Evolutionary conservation across 306 rosid species (phyloP).

Genomic region (Prunus fruticosa): DNA sequence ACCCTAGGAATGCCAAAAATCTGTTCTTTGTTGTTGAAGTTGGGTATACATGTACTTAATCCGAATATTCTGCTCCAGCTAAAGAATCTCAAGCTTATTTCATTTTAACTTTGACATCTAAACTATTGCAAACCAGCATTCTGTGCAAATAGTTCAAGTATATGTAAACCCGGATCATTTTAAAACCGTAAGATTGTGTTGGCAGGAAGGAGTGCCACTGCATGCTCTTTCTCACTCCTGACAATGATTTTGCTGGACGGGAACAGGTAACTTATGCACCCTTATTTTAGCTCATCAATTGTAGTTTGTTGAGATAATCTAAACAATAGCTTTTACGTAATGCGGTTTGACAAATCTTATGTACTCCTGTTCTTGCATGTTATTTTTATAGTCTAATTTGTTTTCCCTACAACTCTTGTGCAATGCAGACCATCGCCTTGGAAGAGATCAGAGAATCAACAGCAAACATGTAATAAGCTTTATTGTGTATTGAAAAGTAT

Average conservation of each 20-base stretch:
- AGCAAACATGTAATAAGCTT: conserved; percentile 57
- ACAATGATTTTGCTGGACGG: conserved; percentile 87
- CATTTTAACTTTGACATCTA: background rate
- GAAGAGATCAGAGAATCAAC: conserved; percentile 82
- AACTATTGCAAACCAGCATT: background rate
- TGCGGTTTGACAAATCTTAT: background rate
- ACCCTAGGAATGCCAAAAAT: background rate
- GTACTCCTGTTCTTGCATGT: background rate
- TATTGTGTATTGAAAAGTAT: conserved; percentile 24
- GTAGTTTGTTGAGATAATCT: background rate
- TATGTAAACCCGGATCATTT: background rate
- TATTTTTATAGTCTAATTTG: background rate
- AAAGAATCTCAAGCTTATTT: background rate
- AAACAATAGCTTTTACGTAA: background rate
- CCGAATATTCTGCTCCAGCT: background rate
- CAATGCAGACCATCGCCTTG: conserved; percentile 65
- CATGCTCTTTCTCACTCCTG: conserved; percentile 98
- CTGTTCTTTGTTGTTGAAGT: background rate
- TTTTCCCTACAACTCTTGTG: background rate
- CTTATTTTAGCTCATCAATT: background rate
- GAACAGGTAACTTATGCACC: conserved; percentile 61
- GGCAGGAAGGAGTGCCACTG: conserved; percentile 99
- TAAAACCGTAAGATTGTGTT: conserved; percentile 17
- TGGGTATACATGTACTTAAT: background rate
- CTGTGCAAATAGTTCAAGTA: background rate